Percentiles rank a stretch among this genome's conserved stretches.
phyloP scores from a whole-genome alignment of 441 rosid species.

The Euphorbia neoarborescens region DNA sequence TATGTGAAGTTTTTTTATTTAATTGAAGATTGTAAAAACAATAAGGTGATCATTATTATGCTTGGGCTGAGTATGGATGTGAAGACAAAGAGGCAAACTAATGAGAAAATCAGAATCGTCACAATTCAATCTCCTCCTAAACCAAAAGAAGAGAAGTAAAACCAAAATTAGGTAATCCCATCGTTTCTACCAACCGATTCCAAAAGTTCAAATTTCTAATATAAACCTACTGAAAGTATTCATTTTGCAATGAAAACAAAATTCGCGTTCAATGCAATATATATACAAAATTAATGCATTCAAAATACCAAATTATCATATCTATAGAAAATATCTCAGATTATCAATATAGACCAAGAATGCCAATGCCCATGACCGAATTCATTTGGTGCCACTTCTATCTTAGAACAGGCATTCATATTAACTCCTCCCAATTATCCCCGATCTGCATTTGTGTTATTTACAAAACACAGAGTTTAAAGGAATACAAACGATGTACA shows the following conservation, averaged over 20 bases:
- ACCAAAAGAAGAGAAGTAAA: neutral
- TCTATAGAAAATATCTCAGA: neutral
- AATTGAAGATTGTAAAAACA: neutral
- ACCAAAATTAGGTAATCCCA: neutral
- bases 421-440: neutral
- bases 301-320: neutral
- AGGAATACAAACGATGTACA: neutral
- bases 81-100: neutral
- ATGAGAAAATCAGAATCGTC: neutral
- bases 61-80: neutral
- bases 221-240: neutral
- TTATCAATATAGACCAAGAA: neutral
- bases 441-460: neutral
- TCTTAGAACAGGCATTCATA: neutral
- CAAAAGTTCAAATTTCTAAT: neutral
- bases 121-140: neutral
- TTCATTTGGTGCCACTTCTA: neutral
- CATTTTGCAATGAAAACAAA: neutral
- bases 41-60: neutral
- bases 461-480: neutral
- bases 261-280: neutral
- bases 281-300: neutral
- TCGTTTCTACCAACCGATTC: neutral
- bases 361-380: neutral
- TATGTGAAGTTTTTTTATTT: neutral